Conservation (phyloP, 495 filamentous ascomycete genomes). For the Trichoderma orchidacearum region DNA sequence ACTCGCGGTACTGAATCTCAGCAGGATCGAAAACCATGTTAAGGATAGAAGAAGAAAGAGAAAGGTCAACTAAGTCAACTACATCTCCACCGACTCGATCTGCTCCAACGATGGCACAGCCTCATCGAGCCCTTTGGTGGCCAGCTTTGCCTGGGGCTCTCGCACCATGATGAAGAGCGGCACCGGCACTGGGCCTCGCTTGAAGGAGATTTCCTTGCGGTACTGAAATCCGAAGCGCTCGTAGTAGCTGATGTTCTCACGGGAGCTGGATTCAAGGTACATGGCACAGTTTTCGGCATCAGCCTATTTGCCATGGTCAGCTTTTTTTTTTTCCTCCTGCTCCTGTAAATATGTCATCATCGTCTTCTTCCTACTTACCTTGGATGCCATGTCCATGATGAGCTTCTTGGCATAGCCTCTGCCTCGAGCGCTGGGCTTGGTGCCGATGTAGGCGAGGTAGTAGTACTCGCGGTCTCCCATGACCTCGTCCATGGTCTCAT, state of each 20-base stretch:
- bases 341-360: too few relatives aligned
- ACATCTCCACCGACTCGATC: background rate
- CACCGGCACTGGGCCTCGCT: slow-evolving; percentile 43
- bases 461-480: slow-evolving; percentile 51
- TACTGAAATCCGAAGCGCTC: slow-evolving; percentile 53
- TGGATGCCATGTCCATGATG: slow-evolving; percentile 48
- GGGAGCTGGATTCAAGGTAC: slow-evolving; percentile 66
- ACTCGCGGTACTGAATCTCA: too few relatives aligned
- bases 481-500: slow-evolving; percentile 52
- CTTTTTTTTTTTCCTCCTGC: background rate
- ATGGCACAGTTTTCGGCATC: slow-evolving; percentile 47
- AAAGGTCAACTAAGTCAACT: background rate
- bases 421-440: slow-evolving; percentile 47
- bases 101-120: background rate
- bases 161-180: slow-evolving; percentile 66
- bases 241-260: slow-evolving; percentile 53
- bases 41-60: background rate
- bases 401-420: slow-evolving; percentile 57
- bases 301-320: slow-evolving; percentile 28
- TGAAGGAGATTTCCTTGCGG: slow-evolving; percentile 43
- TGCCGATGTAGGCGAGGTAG: slow-evolving; percentile 72
- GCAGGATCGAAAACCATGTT: background rate
- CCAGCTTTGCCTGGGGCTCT: slow-evolving; percentile 30
- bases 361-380: slow-evolving; percentile 29
- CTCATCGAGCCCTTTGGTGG: background rate